Base-by-base conservation (phyloP, 768 basidiomycete species). In the Mycena vulgaris region DNA sequence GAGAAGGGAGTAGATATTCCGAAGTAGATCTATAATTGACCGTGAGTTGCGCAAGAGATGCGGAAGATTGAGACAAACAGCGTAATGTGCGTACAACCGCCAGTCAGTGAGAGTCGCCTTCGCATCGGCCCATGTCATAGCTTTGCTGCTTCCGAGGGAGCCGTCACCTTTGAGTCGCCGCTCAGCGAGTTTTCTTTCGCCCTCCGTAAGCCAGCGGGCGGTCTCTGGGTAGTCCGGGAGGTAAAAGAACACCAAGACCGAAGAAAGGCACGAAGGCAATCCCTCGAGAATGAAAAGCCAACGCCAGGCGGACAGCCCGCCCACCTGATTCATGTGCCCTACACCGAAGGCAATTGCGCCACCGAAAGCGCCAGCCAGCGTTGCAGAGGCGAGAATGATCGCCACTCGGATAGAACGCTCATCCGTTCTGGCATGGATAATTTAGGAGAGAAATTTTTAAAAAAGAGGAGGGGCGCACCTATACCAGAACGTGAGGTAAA, bases 151-250 rank as follows among this genome's bases (percentile, higher is more conserved):
- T 45, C 63, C 69, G 5, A 68, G 31, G 11, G 75, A 73, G 39
- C 76, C 76, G 53, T 87, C 80, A 23, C 61, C 68, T 31, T 57
- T 55, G 10, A 75, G 59, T 28, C 75, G 62, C 14, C 73, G 66
- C 8, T 81, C 66, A 21, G 87, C 85, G 30, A 83, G 75, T 30
- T 77, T 81, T 33, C 82, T 78, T 74, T 89, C 87, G 21, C 78
- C 77, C 2, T 79, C 78, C 0, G 82, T 83, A 25, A 89, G 80
- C 84, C 87, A 88, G 30, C 69, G 74, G 14, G 77, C 76, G 2
- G 85, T 84, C 56, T 86, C 86, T 0, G 88, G 88, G 78, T 84
- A 88, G 76, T 89, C 88, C 51, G 85, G 83, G 28, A 87, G 83
- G 62, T 79, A 55, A 61, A 78, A 76, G 63, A 73, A 79, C 10